Percentiles rank a stretch among this genome's conserved stretches.
These are phyloP conservation scores for Wickerhamomyces kurtzmanii DNA, from an alignment of 805 yeast species.

Conservation along the genomic window DNA sequence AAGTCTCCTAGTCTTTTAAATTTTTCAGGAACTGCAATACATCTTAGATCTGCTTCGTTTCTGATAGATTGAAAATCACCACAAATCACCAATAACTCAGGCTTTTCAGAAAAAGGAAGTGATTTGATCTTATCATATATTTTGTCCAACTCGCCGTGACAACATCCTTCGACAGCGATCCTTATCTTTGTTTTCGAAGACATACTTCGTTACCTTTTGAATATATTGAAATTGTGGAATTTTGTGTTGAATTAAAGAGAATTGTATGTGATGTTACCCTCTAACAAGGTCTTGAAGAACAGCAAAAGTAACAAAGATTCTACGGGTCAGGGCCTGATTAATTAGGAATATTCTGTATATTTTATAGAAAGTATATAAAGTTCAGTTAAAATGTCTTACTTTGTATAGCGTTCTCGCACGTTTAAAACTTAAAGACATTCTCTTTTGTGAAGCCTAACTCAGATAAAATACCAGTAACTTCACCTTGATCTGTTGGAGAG, in stretches of 20 bases:
- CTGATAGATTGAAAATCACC: slow-evolving; percentile 91
- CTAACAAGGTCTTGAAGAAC: too few species aligned
- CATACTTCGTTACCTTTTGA: too few species aligned
- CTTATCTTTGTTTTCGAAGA: too few species aligned
- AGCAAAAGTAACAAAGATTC: too few species aligned
- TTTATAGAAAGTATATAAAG: too few species aligned
- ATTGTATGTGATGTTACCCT: too few species aligned
- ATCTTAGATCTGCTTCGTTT: slow-evolving; percentile 47
- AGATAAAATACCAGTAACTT: slow-evolving; percentile 74
- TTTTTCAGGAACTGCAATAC: slow-evolving; percentile 73
- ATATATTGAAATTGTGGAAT: too few species aligned
- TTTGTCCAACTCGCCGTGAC: slow-evolving; percentile 67
- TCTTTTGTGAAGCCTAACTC: slow-evolving; percentile 85
- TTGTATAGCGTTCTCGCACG: too few species aligned
- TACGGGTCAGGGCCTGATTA: too few species aligned
- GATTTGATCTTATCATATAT: slow-evolving; percentile 35
- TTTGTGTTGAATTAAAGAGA: too few species aligned
- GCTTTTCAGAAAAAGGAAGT: slow-evolving; percentile 14
- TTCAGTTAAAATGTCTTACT: too few species aligned
- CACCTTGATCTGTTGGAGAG: slow-evolving; percentile 92
- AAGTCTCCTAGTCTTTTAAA: slow-evolving; percentile 75
- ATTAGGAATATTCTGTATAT: too few species aligned
- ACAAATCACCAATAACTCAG: slow-evolving; percentile 64
- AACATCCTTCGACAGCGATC: slow-evolving; percentile 81
- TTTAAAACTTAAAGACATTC: slow-evolving; percentile 80